Percentiles rank a stretch among this genome's conserved stretches.
phyloP scores from a whole-genome alignment of 2,329 filamentous ascomycete genomes.

The Penicillium sp. region DNA sequence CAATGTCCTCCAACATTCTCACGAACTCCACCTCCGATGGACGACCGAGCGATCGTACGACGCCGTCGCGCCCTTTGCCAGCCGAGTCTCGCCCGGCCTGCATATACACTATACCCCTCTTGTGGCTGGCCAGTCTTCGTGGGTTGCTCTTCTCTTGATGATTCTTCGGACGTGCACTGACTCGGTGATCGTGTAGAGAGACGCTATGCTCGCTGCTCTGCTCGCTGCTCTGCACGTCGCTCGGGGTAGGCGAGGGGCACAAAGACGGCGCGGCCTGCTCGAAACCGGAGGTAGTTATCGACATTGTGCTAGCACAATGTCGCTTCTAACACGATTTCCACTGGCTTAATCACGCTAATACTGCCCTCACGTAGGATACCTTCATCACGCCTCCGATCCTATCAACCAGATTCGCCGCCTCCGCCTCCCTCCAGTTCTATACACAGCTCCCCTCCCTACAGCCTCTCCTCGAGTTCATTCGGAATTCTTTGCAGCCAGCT shows the following conservation, averaged over 20 bases:
- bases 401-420: conserved; percentile 57
- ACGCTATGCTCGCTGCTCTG: conserved; percentile 60
- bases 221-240: conserved; percentile 52
- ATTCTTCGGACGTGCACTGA: conserved; percentile 2
- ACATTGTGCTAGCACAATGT: background rate
- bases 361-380: conserved; percentile 43
- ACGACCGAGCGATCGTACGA: conserved; percentile 55
- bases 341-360: background rate
- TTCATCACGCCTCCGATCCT: conserved; percentile 57
- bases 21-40: conserved; percentile 77
- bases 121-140: conserved; percentile 36
- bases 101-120: conserved; percentile 70
- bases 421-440: conserved; percentile 66
- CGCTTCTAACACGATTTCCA: background rate
- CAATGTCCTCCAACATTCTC: conserved; percentile 56
- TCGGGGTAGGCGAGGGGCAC: conserved; percentile 40
- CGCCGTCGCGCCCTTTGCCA: conserved; percentile 64
- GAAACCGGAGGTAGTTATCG: conserved; percentile 42
- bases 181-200: conserved; percentile 32
- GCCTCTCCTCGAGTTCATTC: conserved; percentile 51
- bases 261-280: conserved; percentile 51
- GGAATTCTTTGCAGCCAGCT: conserved; percentile 46
- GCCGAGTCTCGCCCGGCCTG: conserved; percentile 71
- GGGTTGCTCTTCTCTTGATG: conserved; percentile 12
- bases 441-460: conserved; percentile 56